Percentiles rank a stretch among this genome's conserved stretches.
These are phyloP conservation scores for Alternaria triticina DNA, from an alignment of 2,329 filamentous ascomycete species.

Conservation along the genomic window DNA sequence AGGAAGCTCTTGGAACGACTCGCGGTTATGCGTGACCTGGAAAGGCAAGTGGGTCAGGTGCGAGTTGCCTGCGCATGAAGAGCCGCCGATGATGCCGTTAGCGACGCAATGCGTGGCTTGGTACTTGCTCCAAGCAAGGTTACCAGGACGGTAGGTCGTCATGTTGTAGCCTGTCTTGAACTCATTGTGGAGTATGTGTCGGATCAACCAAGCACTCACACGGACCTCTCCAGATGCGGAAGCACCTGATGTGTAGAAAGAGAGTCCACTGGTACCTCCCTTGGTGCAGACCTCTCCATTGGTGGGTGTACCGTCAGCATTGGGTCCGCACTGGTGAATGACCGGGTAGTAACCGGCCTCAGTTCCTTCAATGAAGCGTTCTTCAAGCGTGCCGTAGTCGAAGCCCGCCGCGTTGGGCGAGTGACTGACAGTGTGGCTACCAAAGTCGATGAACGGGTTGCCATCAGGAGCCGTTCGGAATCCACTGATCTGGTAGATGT, in stretches of 20 bases:
- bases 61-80: slow-evolving; percentile 11
- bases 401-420: slow-evolving; percentile 11
- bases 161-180: slow-evolving; percentile 13
- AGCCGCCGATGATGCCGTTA: slow-evolving; percentile 10
- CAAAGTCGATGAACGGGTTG: slow-evolving; percentile 11
- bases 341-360: background rate
- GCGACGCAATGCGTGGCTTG: slow-evolving; percentile 10
- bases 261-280: slow-evolving; percentile 10
- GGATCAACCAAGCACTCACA: slow-evolving; percentile 7
- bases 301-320: background rate
- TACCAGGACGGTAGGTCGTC: slow-evolving; percentile 9
- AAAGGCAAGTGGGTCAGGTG: slow-evolving; percentile 10
- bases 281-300: background rate
- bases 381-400: slow-evolving; percentile 1
- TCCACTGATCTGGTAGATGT: slow-evolving; percentile 12
- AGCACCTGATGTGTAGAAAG: slow-evolving; percentile 8
- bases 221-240: slow-evolving; percentile 11
- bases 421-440: slow-evolving; percentile 12
- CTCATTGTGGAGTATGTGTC: slow-evolving; percentile 5
- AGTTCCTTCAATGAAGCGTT: slow-evolving; percentile 3
- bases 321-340: slow-evolving; percentile 10
- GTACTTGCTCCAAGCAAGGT: slow-evolving; percentile 15
- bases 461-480: slow-evolving; percentile 8
- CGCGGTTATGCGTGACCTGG: slow-evolving; percentile 14
- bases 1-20: slow-evolving; percentile 9